These are phyloP conservation scores for Sphaerostilbella broomeana DNA, from an alignment of 2,329 filamentous ascomycete species.

Conservation along the genomic window DNA sequence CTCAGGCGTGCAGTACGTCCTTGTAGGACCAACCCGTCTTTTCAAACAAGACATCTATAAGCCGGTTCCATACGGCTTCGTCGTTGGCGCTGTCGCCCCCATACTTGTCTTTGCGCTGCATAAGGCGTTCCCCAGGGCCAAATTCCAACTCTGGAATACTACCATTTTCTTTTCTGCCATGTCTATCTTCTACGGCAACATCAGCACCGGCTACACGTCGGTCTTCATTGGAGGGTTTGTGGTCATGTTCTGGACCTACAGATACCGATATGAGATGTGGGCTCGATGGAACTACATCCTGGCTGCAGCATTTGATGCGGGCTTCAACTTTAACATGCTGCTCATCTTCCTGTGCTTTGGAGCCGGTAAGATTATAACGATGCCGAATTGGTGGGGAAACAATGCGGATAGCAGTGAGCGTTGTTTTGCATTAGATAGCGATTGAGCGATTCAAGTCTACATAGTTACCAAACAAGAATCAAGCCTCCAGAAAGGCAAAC, in stretches of 20 bases:
- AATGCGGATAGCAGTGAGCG: conserved; percentile 48
- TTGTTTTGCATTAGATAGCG: conserved; percentile 44
- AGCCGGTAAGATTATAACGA: conserved; percentile 47
- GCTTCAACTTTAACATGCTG: conserved; percentile 56
- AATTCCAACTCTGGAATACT: conserved; percentile 53
- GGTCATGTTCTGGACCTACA: conserved; percentile 53
- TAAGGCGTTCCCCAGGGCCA: conserved; percentile 43
- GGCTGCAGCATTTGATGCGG: conserved; percentile 55
- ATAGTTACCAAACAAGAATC: no score
- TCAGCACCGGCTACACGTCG: conserved; percentile 53
- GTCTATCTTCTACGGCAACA: conserved; percentile 53
- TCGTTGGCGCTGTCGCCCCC: conserved; percentile 42
- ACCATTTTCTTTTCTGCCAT: conserved; percentile 55
- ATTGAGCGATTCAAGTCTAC: conserved; percentile 5
- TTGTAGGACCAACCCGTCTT: conserved; percentile 45
- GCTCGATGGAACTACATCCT: conserved; percentile 55
- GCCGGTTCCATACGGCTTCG: conserved; percentile 46
- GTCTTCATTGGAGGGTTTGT: conserved; percentile 54
- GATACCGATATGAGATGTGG: conserved; percentile 51
- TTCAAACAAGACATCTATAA: conserved; percentile 43
- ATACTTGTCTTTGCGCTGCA: conserved; percentile 45
- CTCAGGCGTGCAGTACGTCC: conserved; percentile 52
- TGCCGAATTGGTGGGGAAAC: conserved; percentile 62
- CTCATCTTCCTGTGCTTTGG: conserved; percentile 56
- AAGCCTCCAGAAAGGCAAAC: no score